phyloP scores from a whole-genome alignment of 1,284 basidiomycete species.

The Sanguinoderma infundibulare region DNA sequence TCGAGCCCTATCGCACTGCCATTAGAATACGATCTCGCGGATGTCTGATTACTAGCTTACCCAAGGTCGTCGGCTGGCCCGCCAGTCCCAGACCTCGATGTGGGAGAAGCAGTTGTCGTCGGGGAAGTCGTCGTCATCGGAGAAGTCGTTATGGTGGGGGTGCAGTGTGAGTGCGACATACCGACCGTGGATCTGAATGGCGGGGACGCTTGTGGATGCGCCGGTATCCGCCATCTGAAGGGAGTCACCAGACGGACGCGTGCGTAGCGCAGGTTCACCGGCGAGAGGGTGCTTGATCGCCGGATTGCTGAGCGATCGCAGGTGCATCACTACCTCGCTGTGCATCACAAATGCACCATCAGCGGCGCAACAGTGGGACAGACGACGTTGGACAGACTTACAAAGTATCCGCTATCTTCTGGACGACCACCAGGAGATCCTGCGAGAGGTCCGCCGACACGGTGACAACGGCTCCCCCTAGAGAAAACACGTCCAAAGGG shows the following conservation, averaged over 20 bases:
- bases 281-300: not conserved
- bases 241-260: too few species aligned
- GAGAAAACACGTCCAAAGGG: not conserved
- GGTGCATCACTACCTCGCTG: too few species aligned
- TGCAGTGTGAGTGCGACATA: not conserved
- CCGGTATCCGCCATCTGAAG: too few species aligned
- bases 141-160: too few species aligned
- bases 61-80: not conserved
- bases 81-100: constrained; percentile 5
- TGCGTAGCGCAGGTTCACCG: not conserved
- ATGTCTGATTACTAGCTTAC: not conserved
- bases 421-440: not conserved
- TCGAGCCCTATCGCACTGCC: not conserved
- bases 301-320: too few species aligned
- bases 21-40: not conserved
- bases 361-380: not conserved
- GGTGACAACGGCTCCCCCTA: not conserved
- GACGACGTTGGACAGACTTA: not conserved
- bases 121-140: too few species aligned
- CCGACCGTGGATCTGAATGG: not conserved
- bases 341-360: not conserved
- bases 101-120: too few species aligned
- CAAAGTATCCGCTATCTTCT: not conserved
- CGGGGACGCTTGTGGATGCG: not conserved
- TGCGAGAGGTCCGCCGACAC: constrained; percentile 1